These are phyloP conservation scores for Boletus coccyginus DNA, from an alignment of 768 basidiomycete species.

Conservation along the genomic window DNA sequence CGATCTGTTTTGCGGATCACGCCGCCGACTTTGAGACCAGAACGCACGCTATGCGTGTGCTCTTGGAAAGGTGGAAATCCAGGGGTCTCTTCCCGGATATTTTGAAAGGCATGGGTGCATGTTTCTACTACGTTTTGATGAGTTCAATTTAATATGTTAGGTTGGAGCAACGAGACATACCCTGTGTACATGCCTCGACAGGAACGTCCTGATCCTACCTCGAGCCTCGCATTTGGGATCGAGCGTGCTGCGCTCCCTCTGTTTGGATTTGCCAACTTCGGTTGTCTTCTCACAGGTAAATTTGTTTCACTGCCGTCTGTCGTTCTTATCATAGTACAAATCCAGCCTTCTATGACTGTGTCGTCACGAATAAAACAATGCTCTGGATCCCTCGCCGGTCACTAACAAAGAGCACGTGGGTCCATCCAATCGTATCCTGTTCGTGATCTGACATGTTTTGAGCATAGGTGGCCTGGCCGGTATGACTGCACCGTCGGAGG, in stretches of 20 bases:
- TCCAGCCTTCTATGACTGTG: constrained; percentile 36
- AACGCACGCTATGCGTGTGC: constrained; percentile 8
- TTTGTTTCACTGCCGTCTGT: not conserved
- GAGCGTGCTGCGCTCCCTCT: constrained; percentile 44
- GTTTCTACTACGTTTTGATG: not conserved
- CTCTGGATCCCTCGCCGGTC: constrained; percentile 45
- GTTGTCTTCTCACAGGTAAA: constrained; percentile 41
- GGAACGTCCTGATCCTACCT: not conserved
- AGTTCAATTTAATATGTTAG: constrained; percentile 4
- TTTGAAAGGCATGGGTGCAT: constrained; percentile 13
- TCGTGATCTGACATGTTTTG: not conserved
- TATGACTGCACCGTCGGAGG: constrained; percentile 46
- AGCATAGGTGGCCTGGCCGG: constrained; percentile 29
- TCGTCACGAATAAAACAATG: constrained; percentile 24
- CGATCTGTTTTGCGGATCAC: constrained; percentile 18
- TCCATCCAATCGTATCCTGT: not conserved
- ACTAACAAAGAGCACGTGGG: constrained; percentile 39
- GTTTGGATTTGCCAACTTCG: constrained; percentile 45
- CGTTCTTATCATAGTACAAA: not conserved
- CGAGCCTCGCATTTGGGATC: constrained; percentile 35
- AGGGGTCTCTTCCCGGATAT: constrained; percentile 19
- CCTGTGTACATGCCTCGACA: constrained; percentile 23
- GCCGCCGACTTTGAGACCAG: constrained; percentile 13
- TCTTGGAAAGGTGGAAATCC: constrained; percentile 16
- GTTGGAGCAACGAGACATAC: constrained; percentile 26